phyloP scores from a whole-genome alignment of 192 early-diverging fungal species.

The Paraglomus brasilianum region DNA sequence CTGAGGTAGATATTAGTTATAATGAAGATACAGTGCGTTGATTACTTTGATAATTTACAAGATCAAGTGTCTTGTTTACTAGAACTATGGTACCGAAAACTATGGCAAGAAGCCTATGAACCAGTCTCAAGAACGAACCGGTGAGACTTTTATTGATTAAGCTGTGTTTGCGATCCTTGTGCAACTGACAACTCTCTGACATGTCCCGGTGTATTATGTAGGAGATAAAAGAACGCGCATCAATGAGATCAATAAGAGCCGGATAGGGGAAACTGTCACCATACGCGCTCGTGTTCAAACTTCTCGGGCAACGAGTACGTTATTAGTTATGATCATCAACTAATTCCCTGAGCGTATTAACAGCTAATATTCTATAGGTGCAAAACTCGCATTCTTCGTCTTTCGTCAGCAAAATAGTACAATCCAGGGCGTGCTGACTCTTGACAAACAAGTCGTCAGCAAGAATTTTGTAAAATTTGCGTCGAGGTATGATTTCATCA shows the following conservation, averaged over 20 bases:
- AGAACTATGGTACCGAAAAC: constrained; percentile 78
- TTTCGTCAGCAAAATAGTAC: constrained; percentile 85
- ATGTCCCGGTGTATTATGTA: constrained; percentile 8
- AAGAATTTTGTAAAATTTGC: constrained; percentile 97
- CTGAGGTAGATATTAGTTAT: constrained; percentile 32
- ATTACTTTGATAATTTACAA: not conserved
- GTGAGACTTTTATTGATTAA: constrained; percentile 36
- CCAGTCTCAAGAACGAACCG: constrained; percentile 75
- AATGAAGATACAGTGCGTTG: too few species aligned
- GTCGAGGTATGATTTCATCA: constrained; percentile 47
- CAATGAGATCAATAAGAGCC: constrained; percentile 55
- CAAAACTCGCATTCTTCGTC: constrained; percentile 88
- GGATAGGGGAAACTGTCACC: constrained; percentile 73
- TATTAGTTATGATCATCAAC: not conserved
- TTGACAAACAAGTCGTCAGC: constrained; percentile 73
- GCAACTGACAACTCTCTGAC: not conserved
- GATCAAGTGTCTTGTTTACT: not conserved
- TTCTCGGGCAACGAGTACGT: constrained; percentile 76
- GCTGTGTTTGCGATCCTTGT: not conserved
- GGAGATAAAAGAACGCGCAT: constrained; percentile 35
- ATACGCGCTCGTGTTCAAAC: constrained; percentile 91
- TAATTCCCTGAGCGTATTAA: not conserved
- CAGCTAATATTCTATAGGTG: constrained; percentile 41
- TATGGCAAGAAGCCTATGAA: constrained; percentile 90
- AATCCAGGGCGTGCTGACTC: constrained; percentile 83